Conservation (phyloP, 495 filamentous ascomycete genomes). For the Copromyces sp. region DNA sequence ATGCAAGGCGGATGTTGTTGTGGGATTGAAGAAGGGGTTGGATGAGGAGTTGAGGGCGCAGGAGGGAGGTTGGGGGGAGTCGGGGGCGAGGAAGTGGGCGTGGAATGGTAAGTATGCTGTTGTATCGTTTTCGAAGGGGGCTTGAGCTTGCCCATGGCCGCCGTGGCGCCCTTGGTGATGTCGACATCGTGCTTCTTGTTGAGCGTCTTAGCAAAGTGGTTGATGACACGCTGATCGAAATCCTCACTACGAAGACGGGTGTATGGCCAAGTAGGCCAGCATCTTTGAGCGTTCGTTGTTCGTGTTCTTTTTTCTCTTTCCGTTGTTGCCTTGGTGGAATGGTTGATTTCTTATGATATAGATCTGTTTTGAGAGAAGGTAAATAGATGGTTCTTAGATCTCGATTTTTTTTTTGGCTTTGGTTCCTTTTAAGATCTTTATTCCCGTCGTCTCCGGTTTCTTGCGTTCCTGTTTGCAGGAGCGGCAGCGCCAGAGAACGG, state of each 20-base stretch:
- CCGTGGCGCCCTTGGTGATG: too few relatives aligned
- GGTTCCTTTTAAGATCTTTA: too few relatives aligned
- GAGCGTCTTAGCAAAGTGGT: too few relatives aligned
- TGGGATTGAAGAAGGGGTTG: constrained; percentile 68
- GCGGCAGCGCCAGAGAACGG: too few relatives aligned
- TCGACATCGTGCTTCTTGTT: too few relatives aligned
- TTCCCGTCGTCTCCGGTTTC: too few relatives aligned
- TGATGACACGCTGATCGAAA: too few relatives aligned
- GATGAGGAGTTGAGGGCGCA: constrained; percentile 66
- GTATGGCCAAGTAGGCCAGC: background rate
- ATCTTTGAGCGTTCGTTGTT: background rate
- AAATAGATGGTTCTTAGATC: background rate
- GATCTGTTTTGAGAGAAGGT: background rate
- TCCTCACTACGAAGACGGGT: too few relatives aligned
- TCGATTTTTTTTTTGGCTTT: background rate
- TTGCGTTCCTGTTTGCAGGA: too few relatives aligned
- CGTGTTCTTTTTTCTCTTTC: background rate
- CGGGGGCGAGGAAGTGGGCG: constrained; percentile 78
- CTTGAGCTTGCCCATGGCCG: constrained; percentile 4
- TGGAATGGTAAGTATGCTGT: constrained; percentile 98
- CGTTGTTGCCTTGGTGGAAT: background rate
- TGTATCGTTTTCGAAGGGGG: constrained; percentile 61
- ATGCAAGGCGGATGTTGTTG: constrained; percentile 91
- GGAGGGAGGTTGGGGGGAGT: constrained; percentile 58
- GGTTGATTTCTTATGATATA: background rate